Evolutionary conservation across 2,329 filamentous ascomycete species (phyloP).

Genomic region (Cytospora paraplurivora): DNA sequence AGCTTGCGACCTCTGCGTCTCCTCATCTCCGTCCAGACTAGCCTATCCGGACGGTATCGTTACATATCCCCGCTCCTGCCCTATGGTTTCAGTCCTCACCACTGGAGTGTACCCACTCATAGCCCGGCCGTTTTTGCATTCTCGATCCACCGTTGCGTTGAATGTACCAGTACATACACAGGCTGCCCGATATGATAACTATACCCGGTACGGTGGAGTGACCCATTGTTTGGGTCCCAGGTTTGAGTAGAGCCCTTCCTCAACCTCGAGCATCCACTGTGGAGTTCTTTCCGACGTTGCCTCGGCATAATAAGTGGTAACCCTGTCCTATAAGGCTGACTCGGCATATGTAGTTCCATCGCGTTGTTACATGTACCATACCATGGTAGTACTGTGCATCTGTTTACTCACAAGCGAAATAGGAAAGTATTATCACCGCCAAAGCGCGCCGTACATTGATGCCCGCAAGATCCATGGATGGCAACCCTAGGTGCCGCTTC

Average conservation of each 20-base stretch:
- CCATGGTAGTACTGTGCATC: neutral
- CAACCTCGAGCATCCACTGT: neutral
- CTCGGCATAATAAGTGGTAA: neutral
- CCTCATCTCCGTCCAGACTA: neutral
- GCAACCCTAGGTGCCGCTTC: neutral
- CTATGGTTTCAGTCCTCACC: neutral
- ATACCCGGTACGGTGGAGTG: neutral
- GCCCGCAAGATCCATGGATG: neutral
- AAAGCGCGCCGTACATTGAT: neutral
- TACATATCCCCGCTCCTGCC: neutral
- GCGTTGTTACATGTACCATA: neutral
- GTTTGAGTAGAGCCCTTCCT: neutral
- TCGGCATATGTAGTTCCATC: neutral
- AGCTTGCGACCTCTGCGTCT: neutral
- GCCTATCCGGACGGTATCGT: neutral
- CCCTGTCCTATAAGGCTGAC: slow-evolving; percentile 4
- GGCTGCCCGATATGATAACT: neutral
- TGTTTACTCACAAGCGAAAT: neutral
- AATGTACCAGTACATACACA: neutral
- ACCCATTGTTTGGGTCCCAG: neutral
- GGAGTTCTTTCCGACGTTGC: neutral
- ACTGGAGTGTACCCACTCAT: neutral
- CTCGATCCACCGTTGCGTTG: neutral
- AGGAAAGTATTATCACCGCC: neutral
- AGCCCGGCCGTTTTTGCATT: no score